These are phyloP conservation scores for Verticillium nubilum DNA, from an alignment of 2,329 filamentous ascomycete species.

Conservation along the genomic window DNA sequence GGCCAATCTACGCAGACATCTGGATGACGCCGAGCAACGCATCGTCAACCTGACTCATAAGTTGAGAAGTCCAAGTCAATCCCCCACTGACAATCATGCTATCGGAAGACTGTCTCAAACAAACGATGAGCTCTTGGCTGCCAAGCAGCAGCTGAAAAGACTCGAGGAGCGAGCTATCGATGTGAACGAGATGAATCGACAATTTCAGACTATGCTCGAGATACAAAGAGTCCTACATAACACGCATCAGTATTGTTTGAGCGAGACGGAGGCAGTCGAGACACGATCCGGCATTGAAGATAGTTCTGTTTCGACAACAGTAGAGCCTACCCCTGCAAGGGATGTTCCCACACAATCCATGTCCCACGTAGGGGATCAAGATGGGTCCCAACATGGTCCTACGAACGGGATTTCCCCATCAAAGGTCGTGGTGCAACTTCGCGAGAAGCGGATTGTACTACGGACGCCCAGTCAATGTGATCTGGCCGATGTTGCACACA, in stretches of 20 bases:
- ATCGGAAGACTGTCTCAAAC: not conserved
- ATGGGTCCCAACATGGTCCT: not conserved
- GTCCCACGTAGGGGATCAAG: not conserved
- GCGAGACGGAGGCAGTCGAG: not conserved
- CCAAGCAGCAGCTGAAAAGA: not conserved
- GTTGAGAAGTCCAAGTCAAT: conserved; percentile 1
- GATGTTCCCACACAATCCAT: not conserved
- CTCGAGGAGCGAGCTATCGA: not conserved
- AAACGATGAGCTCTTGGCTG: conserved; percentile 1
- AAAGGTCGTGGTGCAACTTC: not conserved
- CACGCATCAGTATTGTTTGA: not conserved
- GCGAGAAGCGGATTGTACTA: not conserved
- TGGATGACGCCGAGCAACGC: conserved; percentile 6
- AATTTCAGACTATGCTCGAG: not conserved
- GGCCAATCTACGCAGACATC: conserved; percentile 1
- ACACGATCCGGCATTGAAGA: too few species aligned
- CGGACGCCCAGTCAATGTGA: not conserved
- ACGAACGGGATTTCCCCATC: not conserved
- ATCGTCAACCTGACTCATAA: conserved; percentile 8
- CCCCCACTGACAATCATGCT: not conserved
- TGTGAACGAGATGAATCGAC: not conserved
- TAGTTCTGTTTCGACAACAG: not conserved
- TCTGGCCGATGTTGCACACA: not conserved
- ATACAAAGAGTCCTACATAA: not conserved
- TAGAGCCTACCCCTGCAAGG: not conserved